These are phyloP conservation scores for Nothophytophthora sp. DNA, from an alignment of 352 stramenopile species.

Conservation along the genomic window DNA sequence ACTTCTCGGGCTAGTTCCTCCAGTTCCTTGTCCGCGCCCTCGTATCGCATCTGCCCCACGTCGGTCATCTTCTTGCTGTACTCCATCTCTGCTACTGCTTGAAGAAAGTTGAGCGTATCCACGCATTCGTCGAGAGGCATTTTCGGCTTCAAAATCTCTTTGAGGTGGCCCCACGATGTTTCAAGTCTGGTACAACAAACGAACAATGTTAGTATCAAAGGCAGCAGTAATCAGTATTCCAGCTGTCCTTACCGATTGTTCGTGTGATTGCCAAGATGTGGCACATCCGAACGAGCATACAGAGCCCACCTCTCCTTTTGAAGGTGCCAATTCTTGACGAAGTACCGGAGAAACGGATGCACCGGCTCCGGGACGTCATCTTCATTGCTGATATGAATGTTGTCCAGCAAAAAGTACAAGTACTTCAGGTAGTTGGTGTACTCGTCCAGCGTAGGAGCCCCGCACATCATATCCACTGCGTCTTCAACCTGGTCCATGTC, in stretches of 20 bases:
- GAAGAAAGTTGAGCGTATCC: slow-evolving; percentile 5
- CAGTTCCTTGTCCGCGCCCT: background rate
- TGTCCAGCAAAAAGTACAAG: background rate
- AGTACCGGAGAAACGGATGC: no score
- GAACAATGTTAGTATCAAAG: no score
- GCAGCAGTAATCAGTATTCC: no score
- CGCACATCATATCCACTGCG: slow-evolving; percentile 2
- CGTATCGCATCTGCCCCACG: slow-evolving; percentile 4
- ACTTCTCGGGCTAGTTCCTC: background rate
- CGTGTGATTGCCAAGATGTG: slow-evolving; percentile 4
- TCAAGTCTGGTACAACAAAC: slow-evolving; percentile 1
- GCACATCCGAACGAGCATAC: slow-evolving; percentile 2
- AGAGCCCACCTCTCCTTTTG: slow-evolving; percentile 5
- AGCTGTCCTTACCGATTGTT: slow-evolving; percentile 6
- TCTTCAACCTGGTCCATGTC: background rate
- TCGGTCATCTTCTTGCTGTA: slow-evolving; percentile 4
- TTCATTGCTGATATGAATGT: background rate
- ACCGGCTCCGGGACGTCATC: no score
- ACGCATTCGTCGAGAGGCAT: slow-evolving; percentile 5
- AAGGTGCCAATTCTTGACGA: slow-evolving; percentile 1
- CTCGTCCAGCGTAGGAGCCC: background rate
- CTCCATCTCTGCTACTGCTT: slow-evolving; percentile 6
- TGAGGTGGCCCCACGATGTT: no score
- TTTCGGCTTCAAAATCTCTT: background rate
- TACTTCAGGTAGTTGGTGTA: slow-evolving; percentile 5